Evolutionary conservation across 371 early-diverging fungal species (phyloP).

Genomic region (Actinomortierella wolfii): DNA sequence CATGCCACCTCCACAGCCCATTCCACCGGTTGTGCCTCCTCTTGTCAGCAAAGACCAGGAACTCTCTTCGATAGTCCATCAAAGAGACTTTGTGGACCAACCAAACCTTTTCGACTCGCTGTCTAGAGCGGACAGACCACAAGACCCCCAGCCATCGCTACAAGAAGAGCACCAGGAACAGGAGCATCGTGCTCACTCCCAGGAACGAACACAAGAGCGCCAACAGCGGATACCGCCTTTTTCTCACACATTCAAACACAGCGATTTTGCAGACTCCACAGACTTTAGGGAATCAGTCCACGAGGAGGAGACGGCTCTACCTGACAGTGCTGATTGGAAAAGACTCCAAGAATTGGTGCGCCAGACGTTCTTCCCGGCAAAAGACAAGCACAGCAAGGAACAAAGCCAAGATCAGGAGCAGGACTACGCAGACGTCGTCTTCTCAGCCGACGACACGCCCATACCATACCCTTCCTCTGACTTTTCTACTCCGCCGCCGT

Average conservation of each 20-base stretch:
- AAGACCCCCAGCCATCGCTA: background rate
- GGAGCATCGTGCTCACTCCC: background rate
- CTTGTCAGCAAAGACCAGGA: background rate
- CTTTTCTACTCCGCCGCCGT: too few species aligned
- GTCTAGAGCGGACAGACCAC: background rate
- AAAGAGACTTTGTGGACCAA: background rate
- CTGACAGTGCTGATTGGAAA: background rate
- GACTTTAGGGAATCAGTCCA: background rate
- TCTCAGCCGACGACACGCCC: too few species aligned
- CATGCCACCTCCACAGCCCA: background rate
- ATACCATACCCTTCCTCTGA: too few species aligned
- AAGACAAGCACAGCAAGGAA: constrained; percentile 8
- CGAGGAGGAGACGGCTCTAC: background rate
- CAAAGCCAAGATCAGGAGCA: too few species aligned
- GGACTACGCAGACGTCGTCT: too few species aligned
- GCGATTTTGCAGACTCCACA: constrained; percentile 4
- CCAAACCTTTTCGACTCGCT: background rate
- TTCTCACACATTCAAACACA: background rate
- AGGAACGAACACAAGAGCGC: background rate
- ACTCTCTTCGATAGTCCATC: background rate
- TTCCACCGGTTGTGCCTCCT: background rate
- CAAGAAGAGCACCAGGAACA: background rate
- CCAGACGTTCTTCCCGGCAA: constrained; percentile 5
- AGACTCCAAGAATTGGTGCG: background rate
- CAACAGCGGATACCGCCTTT: background rate